Percentiles rank a stretch among this genome's conserved stretches.
These are phyloP conservation scores for Magnolia officinalis DNA, from an alignment of 164 flowering plant genomes.

Conservation along the genomic window DNA sequence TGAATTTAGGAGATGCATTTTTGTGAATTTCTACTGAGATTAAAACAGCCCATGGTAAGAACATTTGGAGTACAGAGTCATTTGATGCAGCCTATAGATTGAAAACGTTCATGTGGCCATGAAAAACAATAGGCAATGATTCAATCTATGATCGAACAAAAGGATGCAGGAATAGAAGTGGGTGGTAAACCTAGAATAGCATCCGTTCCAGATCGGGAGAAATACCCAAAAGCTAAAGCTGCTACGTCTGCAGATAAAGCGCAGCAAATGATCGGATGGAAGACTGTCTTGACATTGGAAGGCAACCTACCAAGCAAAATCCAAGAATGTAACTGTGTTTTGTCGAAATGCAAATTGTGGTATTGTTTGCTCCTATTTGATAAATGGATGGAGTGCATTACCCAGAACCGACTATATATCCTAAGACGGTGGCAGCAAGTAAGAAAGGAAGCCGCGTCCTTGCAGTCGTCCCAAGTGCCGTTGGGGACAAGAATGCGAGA, in stretches of 20 bases:
- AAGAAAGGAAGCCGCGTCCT: constrained; percentile 88
- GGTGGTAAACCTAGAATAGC: constrained; percentile 65
- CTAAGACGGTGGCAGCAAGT: constrained; percentile 83
- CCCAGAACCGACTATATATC: constrained; percentile 91
- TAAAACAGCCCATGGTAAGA: too few species aligned
- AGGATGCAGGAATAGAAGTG: constrained; percentile 4
- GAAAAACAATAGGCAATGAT: neutral
- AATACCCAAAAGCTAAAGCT: constrained; percentile 71
- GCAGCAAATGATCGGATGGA: constrained; percentile 93
- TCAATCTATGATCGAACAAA: neutral
- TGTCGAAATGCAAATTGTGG: neutral
- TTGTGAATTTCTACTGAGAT: too few species aligned
- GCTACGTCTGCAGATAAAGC: constrained; percentile 78
- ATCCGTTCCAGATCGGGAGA: constrained; percentile 69
- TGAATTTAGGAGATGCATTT: too few species aligned
- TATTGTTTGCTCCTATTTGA: too few species aligned
- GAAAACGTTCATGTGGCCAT: too few species aligned
- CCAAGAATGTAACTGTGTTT: too few species aligned
- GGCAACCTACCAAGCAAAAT: constrained; percentile 58
- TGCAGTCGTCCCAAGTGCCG: constrained; percentile 73
- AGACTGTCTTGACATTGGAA: constrained; percentile 59
- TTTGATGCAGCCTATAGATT: too few species aligned
- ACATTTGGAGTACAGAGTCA: too few species aligned
- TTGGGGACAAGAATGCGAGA: constrained; percentile 54
- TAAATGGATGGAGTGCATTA: constrained; percentile 25